A percentile compares a stretch with the other conserved stretches of the same genome.
Evolutionary conservation across 352 stramenopile genomes (phyloP).

Genomic region (Globisporangium paddicum): DNA sequence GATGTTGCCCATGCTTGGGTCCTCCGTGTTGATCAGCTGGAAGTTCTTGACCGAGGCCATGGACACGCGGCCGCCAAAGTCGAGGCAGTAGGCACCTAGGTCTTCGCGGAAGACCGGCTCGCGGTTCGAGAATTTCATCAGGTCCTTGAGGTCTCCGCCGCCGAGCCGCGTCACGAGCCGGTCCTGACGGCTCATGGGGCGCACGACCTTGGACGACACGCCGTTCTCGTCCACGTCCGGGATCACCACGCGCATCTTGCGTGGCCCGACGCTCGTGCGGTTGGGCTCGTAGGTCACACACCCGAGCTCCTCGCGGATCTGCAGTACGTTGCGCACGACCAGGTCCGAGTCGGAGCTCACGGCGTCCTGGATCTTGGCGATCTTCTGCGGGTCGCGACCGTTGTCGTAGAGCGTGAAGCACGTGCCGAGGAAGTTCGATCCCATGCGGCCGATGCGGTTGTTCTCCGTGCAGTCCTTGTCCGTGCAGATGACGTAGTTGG

Average conservation of each 20-base stretch:
- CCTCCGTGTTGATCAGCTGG: constrained; percentile 81
- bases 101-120: constrained; percentile 85
- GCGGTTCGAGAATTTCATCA: constrained; percentile 87
- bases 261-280: constrained; percentile 76
- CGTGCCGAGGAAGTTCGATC: constrained; percentile 84
- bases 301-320: constrained; percentile 83
- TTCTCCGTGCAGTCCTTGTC: constrained; percentile 72
- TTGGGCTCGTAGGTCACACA: constrained; percentile 87
- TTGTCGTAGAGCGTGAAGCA: constrained; percentile 88
- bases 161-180: constrained; percentile 71
- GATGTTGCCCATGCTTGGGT: constrained; percentile 83
- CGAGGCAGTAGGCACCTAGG: constrained; percentile 68
- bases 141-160: constrained; percentile 66
- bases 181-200: constrained; percentile 81
- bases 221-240: constrained; percentile 80
- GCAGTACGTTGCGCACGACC: constrained; percentile 74
- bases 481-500: constrained; percentile 84
- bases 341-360: constrained; percentile 62
- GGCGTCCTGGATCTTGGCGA: constrained; percentile 85
- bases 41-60: constrained; percentile 66
- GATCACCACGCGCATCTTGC: constrained; percentile 85
- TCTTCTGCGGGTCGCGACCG: constrained; percentile 81
- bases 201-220: constrained; percentile 74
- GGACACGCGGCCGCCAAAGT: constrained; percentile 6
- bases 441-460: constrained; percentile 82